A percentile compares a stretch with the other conserved stretches of the same genome.
Evolutionary conservation across 2,329 filamentous ascomycete species (phyloP).

Genomic region (Nannizzia gypsea): DNA sequence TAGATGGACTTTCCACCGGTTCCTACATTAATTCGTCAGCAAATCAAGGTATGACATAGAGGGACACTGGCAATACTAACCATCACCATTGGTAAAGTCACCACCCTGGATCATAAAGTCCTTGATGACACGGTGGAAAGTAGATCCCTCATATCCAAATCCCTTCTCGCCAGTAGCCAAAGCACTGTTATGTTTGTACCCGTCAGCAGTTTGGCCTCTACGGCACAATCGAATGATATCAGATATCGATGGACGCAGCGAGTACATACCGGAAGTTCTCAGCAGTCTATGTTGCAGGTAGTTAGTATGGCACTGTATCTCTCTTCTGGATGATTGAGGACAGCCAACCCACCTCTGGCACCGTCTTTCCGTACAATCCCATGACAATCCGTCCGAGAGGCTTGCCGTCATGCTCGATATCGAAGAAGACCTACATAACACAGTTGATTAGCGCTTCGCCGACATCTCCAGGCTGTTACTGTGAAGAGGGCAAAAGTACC

Average conservation of each 20-base stretch:
- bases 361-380: conserved; percentile 56
- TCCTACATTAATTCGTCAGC: conserved; percentile 24
- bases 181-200: conserved; percentile 27
- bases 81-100: conserved; percentile 54
- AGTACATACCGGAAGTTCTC: conserved; percentile 49
- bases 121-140: conserved; percentile 60
- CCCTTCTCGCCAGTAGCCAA: conserved; percentile 56
- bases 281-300: conserved; percentile 38
- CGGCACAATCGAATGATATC: not conserved
- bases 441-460: not conserved
- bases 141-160: conserved; percentile 54
- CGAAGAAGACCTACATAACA: conserved; percentile 48
- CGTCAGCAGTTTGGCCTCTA: not conserved
- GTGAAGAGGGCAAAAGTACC: conserved; percentile 32
- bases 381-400: conserved; percentile 50
- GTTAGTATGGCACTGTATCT: not conserved
- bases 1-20: conserved; percentile 60
- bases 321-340: not conserved
- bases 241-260: not conserved
- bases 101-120: conserved; percentile 61
- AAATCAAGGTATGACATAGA: not conserved
- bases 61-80: conserved; percentile 19
- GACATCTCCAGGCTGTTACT: not conserved
- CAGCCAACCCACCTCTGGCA: conserved; percentile 43
- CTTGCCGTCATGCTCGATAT: conserved; percentile 53